Evolutionary conservation across 441 rosid species (phyloP).

Genomic region (Francoa sonchifolia): DNA sequence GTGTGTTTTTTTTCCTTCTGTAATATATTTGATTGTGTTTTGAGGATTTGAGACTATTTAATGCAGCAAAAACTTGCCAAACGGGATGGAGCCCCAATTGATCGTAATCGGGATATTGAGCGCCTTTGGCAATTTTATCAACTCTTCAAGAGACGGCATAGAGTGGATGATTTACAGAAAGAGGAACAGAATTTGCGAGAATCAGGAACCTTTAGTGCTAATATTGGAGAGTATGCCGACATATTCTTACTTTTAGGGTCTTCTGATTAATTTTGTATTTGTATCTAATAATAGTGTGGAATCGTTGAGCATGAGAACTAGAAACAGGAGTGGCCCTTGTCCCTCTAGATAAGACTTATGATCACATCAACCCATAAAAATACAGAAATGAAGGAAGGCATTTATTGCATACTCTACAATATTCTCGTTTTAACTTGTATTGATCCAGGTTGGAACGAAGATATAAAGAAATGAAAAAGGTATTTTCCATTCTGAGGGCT

Average conservation of each 20-base stretch:
- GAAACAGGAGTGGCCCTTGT: too few relatives aligned
- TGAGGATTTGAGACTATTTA: constrained; percentile 17
- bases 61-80: constrained; percentile 96
- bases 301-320: too few relatives aligned
- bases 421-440: too few relatives aligned
- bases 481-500: constrained; percentile 79
- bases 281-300: too few relatives aligned
- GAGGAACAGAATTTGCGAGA: constrained; percentile 76
- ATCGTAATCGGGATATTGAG: constrained; percentile 80
- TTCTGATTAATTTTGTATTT: constrained; percentile 12
- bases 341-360: too few relatives aligned
- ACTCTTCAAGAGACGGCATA: constrained; percentile 58
- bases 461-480: constrained; percentile 63
- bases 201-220: constrained; percentile 68
- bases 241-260: constrained; percentile 11
- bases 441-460: constrained; percentile 25
- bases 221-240: constrained; percentile 69
- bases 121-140: constrained; percentile 79
- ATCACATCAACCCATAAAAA: too few relatives aligned
- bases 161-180: constrained; percentile 84
- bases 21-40: too few relatives aligned
- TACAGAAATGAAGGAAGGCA: too few relatives aligned
- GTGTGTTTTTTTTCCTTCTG: too few relatives aligned
- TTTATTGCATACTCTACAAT: too few relatives aligned
- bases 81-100: constrained; percentile 66